phyloP scores from a whole-genome alignment of 768 basidiomycete species.

The Mycena galericulata region DNA sequence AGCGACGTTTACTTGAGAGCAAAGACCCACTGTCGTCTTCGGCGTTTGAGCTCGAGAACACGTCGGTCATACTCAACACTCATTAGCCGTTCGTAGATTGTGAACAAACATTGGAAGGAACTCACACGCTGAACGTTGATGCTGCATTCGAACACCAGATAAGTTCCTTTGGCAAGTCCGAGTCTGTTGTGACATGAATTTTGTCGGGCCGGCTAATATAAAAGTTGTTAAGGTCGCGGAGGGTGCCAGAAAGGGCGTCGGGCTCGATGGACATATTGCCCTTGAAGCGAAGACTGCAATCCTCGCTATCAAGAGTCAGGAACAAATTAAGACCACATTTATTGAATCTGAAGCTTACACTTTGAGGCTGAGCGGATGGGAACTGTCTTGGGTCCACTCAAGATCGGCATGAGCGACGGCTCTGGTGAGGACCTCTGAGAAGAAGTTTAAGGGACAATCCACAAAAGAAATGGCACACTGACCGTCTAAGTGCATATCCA shows the following conservation, averaged over 20 bases:
- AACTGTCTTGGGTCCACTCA: neutral
- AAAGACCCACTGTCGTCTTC: too few species aligned
- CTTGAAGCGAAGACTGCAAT: neutral
- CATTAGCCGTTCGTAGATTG: too few species aligned
- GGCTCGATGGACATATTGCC: neutral
- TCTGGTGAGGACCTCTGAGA: neutral
- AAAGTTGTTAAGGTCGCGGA: neutral
- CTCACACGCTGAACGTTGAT: neutral
- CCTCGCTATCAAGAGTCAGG: neutral
- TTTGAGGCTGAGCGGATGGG: constrained; percentile 3
- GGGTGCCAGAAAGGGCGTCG: neutral
- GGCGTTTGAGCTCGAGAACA: too few species aligned
- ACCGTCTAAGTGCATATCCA: neutral
- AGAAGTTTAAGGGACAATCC: neutral
- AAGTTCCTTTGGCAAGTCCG: neutral
- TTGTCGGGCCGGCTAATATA: neutral
- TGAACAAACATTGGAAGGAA: too few species aligned
- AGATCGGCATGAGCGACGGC: neutral
- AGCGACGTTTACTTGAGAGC: too few species aligned
- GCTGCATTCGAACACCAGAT: neutral
- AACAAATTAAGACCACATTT: neutral
- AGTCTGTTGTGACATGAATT: neutral
- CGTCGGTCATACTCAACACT: too few species aligned
- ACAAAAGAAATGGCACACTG: neutral
- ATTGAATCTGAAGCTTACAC: neutral